These are phyloP conservation scores for Neoconidiobolus thromboides DNA, from an alignment of 371 early-diverging fungal species.

Conservation along the genomic window DNA sequence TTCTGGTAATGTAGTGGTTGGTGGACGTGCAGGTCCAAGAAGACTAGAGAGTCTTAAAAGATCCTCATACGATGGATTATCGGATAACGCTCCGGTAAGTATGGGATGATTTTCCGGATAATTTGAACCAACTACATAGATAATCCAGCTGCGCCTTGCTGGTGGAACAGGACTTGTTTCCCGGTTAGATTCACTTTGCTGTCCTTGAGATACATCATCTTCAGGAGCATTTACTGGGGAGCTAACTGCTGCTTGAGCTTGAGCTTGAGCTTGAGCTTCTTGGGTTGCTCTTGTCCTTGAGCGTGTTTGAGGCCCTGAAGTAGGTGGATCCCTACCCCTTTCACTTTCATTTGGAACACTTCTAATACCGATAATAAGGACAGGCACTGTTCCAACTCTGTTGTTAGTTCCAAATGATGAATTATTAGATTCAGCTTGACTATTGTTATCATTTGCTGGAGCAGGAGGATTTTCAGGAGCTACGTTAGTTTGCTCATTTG, in stretches of 20 bases:
- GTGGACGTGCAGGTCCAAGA: slow-evolving; percentile 36
- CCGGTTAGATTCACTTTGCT: background rate
- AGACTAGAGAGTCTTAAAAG: slow-evolving; percentile 26
- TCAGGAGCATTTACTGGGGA: background rate
- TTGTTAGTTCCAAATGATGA: too few relatives aligned
- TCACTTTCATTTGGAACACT: background rate
- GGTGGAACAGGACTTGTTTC: slow-evolving; percentile 3
- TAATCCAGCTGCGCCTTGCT: slow-evolving; percentile 9
- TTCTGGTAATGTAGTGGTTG: slow-evolving; percentile 24
- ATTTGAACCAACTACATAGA: slow-evolving; percentile 11
- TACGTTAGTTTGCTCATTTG: too few relatives aligned
- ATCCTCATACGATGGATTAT: slow-evolving; percentile 28
- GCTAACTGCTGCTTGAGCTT: background rate
- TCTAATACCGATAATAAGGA: slow-evolving; percentile 12
- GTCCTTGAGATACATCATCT: background rate
- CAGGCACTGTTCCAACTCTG: slow-evolving; percentile 8
- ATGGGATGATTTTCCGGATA: slow-evolving; percentile 12
- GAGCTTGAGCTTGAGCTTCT: background rate
- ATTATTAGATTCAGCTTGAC: background rate
- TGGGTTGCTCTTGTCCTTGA: background rate
- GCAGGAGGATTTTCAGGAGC: background rate
- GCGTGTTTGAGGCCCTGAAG: background rate
- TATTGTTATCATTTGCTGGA: background rate
- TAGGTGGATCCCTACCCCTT: background rate
- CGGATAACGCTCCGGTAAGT: slow-evolving; percentile 6